phyloP scores from a whole-genome alignment of 306 rosid species.

The Gastrolobium villosum region DNA sequence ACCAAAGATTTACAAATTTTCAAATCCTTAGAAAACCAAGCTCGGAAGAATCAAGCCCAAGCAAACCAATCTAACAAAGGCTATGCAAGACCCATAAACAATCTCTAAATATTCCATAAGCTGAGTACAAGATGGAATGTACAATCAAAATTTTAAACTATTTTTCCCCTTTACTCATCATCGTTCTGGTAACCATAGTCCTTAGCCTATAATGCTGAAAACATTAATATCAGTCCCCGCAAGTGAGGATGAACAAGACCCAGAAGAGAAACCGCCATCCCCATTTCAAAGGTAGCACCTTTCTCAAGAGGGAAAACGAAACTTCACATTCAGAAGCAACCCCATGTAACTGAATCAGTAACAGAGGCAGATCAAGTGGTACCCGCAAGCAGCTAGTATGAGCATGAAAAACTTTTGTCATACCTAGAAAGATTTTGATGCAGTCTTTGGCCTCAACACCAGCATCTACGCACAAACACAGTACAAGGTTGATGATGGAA shows the following conservation, averaged over 20 bases:
- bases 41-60: no score
- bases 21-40: no score
- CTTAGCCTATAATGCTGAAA: background rate
- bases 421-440: slow-evolving; percentile 84
- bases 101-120: background rate
- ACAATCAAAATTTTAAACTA: no score
- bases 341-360: background rate
- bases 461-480: slow-evolving; percentile 52
- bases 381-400: no score
- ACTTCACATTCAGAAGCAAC: no score
- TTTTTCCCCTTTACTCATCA: background rate
- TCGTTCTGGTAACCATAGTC: background rate
- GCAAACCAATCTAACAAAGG: no score
- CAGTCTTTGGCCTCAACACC: slow-evolving; percentile 90
- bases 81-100: background rate
- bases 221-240: background rate
- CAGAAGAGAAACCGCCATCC: background rate
- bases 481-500: no score
- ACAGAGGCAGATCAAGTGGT: no score
- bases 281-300: no score
- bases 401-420: background rate
- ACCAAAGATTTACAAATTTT: no score
- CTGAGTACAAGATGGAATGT: no score
- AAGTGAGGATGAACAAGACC: background rate
- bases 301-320: no score